phyloP scores from a whole-genome alignment of 2,329 filamentous ascomycete genomes.

The Aureobasidium sp. region DNA sequence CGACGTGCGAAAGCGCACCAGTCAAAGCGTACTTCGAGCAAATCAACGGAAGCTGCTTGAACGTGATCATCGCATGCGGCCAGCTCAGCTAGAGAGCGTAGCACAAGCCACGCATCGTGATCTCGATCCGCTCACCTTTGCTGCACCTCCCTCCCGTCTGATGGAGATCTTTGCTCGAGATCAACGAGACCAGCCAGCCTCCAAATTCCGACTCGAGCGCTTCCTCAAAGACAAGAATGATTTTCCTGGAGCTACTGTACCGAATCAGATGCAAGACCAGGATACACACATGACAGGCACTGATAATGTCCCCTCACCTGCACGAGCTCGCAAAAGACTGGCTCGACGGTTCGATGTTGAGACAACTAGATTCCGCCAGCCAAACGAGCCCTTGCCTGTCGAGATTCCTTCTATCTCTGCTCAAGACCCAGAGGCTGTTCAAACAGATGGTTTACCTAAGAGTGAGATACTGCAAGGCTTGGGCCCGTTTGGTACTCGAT shows the following conservation, averaged over 20 bases:
- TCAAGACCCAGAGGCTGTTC: background rate
- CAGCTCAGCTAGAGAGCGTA: conserved; percentile 9
- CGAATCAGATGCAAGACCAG: background rate
- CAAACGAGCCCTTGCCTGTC: conserved; percentile 29
- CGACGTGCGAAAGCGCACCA: background rate
- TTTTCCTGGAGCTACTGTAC: background rate
- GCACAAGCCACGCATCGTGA: background rate
- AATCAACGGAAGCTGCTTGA: background rate
- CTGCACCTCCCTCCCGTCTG: conserved; percentile 8
- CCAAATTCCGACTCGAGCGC: conserved; percentile 27
- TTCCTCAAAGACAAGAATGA: conserved; percentile 18
- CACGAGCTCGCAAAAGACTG: conserved; percentile 25
- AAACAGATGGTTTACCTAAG: background rate
- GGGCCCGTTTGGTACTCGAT: conserved; percentile 42
- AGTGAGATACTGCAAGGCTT: conserved; percentile 35
- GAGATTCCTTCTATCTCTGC: background rate
- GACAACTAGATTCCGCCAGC: conserved; percentile 39
- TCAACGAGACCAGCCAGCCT: background rate
- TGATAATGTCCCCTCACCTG: conserved; percentile 9
- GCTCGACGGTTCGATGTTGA: conserved; percentile 43
- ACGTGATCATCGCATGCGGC: conserved; percentile 12
- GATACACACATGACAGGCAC: background rate
- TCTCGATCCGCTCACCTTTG: conserved; percentile 2
- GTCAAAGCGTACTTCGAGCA: background rate
- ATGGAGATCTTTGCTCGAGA: conserved; percentile 22